Evolutionary conservation across 805 yeast species (phyloP).

Genomic region (Metschnikowia lochheadii): DNA sequence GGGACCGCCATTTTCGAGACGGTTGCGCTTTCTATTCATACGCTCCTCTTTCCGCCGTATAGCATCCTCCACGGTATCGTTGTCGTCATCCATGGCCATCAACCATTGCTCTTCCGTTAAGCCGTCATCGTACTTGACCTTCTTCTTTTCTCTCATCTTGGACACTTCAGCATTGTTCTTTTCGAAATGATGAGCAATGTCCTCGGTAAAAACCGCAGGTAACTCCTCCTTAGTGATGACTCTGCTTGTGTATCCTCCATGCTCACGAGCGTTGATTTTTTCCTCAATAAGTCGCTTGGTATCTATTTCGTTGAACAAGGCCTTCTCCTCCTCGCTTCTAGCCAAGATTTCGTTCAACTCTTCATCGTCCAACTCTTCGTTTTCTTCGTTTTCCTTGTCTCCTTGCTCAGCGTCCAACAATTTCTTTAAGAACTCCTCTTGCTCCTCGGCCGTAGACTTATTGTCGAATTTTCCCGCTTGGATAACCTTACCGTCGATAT

Average conservation of each 20-base stretch:
- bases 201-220: conserved; percentile 26
- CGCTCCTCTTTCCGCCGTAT: conserved; percentile 47
- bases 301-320: conserved; percentile 56
- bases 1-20: conserved; percentile 6
- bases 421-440: conserved; percentile 71
- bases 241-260: conserved; percentile 19
- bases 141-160: conserved; percentile 26
- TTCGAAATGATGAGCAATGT: conserved; percentile 25
- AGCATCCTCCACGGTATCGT: conserved; percentile 59
- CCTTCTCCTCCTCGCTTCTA: conserved; percentile 59
- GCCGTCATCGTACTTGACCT: conserved; percentile 29
- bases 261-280: conserved; percentile 20
- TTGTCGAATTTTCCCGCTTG: conserved; percentile 90
- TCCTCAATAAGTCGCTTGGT: conserved; percentile 42
- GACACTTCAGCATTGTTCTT: conserved; percentile 24
- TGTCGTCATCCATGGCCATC: conserved; percentile 55
- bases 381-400: conserved; percentile 54
- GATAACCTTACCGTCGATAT: conserved; percentile 84
- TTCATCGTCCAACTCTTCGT: conserved; percentile 55
- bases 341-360: conserved; percentile 72
- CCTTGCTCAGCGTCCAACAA: conserved; percentile 66
- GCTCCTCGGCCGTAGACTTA: conserved; percentile 82
- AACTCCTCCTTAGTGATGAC: conserved; percentile 24
- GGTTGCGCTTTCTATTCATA: conserved; percentile 37
- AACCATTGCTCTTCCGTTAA: conserved; percentile 46